These are phyloP conservation scores for Schizothecium vesticola DNA, from an alignment of 495 filamentous ascomycete genomes.

Conservation along the genomic window DNA sequence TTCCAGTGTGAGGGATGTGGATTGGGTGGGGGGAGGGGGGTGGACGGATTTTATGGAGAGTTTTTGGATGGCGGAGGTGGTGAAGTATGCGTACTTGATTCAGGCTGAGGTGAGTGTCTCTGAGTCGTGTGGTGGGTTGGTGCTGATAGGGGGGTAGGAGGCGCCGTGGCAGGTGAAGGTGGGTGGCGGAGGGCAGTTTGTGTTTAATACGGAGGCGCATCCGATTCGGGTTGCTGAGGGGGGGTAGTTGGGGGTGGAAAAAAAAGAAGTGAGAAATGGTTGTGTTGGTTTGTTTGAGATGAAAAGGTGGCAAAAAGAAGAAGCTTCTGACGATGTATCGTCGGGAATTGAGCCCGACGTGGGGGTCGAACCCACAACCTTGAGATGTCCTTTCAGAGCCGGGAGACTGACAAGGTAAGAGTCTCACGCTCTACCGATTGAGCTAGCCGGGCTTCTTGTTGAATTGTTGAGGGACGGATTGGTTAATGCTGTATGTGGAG, in stretches of 20 bases:
- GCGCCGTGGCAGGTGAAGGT: conserved; percentile 60
- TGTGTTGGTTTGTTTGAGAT: no score
- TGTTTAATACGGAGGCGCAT: conserved; percentile 84
- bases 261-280: not conserved
- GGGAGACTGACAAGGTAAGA: conserved; percentile 45
- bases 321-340: not conserved
- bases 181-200: conserved; percentile 56
- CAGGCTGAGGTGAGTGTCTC: conserved; percentile 23
- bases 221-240: conserved; percentile 53
- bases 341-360: conserved; percentile 9
- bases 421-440: conserved; percentile 82
- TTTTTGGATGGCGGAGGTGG: conserved; percentile 84
- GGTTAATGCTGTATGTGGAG: not conserved
- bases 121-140: not conserved
- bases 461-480: not conserved
- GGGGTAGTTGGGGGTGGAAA: not conserved
- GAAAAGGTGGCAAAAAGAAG: not conserved
- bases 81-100: conserved; percentile 80
- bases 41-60: conserved; percentile 74
- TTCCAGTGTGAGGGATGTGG: conserved; percentile 61
- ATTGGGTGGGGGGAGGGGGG: conserved; percentile 52
- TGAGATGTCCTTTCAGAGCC: conserved; percentile 3
- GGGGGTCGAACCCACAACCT: conserved; percentile 10
- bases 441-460: conserved; percentile 52
- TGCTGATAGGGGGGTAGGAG: conserved; percentile 30